Evolutionary conservation across 164 flowering plant genomes (phyloP).

Genomic region (grape (Vitis vinifera)): ASM3070453v1 NC_081805.1:20549001-20549500

Average conservation of each 20-base stretch:
- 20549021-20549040: too few relatives aligned
- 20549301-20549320: slow-evolving; percentile 79
- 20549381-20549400: slow-evolving; percentile 79
- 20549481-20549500: too few relatives aligned
- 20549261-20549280: slow-evolving; percentile 64
- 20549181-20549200: slow-evolving; percentile 49
- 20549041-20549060: too few relatives aligned
- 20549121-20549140: too few relatives aligned
- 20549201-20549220: slow-evolving; percentile 64
- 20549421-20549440: slow-evolving; percentile 83
- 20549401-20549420: slow-evolving; percentile 82
- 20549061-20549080: too few relatives aligned
- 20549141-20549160: too few relatives aligned
- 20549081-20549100: too few relatives aligned
- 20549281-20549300: slow-evolving; percentile 66
- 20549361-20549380: slow-evolving; percentile 79
- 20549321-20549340: slow-evolving; percentile 88
- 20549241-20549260: slow-evolving; percentile 40
- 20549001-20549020: too few relatives aligned
- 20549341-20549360: slow-evolving; percentile 84
- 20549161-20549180: slow-evolving; percentile 31
- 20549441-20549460: slow-evolving; percentile 83
- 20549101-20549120: too few relatives aligned
- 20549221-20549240: slow-evolving; percentile 44
- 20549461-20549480: slow-evolving; percentile 37